Evolutionary conservation across 345 rosid species (phyloP).

Genomic region (Melaleuca quinquenervia): DNA sequence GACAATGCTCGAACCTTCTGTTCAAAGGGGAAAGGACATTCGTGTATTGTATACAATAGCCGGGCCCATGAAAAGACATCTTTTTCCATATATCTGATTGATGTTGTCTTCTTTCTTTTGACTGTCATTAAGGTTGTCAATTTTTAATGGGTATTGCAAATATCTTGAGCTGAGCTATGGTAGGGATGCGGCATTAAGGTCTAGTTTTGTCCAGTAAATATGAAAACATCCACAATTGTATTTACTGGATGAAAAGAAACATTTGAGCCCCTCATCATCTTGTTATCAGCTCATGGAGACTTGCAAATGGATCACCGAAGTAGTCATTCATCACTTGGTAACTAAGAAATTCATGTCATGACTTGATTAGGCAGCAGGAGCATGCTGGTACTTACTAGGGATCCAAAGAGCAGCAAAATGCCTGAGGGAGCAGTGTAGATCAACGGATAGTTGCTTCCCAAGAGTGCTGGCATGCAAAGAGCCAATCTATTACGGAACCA

Average conservation of each 20-base stretch:
- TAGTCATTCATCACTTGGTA: not conserved
- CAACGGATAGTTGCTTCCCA: constrained; percentile 27
- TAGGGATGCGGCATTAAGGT: not conserved
- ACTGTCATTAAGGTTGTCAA: not conserved
- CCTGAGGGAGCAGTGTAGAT: constrained; percentile 63
- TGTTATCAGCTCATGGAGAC: not conserved
- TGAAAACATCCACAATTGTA: not conserved
- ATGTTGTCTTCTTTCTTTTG: not conserved
- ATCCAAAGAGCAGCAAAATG: constrained; percentile 80
- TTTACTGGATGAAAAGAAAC: not conserved
- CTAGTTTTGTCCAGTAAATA: not conserved
- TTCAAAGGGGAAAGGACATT: not conserved
- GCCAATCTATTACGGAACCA: constrained; percentile 69
- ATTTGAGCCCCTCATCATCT: not conserved
- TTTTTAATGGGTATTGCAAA: not conserved
- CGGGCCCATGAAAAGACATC: not conserved
- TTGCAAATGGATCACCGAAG: not conserved
- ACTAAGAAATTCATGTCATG: not conserved
- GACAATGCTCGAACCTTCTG: not conserved
- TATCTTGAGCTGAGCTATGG: not conserved
- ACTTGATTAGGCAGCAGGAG: constrained; percentile 71
- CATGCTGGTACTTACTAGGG: constrained; percentile 96
- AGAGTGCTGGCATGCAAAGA: constrained; percentile 55
- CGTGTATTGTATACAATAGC: not conserved
- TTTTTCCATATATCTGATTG: not conserved